Evolutionary conservation across 257 asterid genomes (phyloP).

Genomic region (Fraxinus americana): DNA sequence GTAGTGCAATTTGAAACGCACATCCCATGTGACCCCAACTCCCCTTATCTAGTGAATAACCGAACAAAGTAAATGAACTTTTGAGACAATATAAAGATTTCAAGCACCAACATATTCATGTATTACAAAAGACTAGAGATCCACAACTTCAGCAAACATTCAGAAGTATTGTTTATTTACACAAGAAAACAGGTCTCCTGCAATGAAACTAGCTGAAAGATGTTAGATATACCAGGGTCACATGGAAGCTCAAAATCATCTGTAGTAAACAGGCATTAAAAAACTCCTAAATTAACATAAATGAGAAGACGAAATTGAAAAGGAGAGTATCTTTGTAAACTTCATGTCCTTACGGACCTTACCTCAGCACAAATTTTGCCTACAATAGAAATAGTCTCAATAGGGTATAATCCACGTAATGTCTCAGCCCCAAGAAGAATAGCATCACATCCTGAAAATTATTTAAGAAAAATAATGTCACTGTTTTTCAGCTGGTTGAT

Average conservation of each 20-base stretch:
- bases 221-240: neutral
- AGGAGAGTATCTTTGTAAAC: neutral
- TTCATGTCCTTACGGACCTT: constrained; percentile 32
- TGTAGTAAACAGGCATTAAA: neutral
- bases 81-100: neutral
- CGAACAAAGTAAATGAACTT: neutral
- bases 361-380: constrained; percentile 90
- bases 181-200: neutral
- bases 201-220: neutral
- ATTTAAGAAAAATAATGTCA: neutral
- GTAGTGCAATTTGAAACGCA: neutral
- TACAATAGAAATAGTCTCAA: constrained; percentile 79
- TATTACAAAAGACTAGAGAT: neutral
- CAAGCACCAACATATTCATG: neutral
- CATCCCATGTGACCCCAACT: neutral
- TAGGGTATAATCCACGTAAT: constrained; percentile 84
- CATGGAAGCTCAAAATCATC: neutral
- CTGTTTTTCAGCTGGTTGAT: constrained; percentile 4
- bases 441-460: constrained; percentile 74
- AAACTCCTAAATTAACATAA: constrained; percentile 1
- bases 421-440: constrained; percentile 97
- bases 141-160: neutral
- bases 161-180: neutral
- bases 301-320: neutral
- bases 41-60: neutral